Evolutionary conservation across 176 grass and related monocot genomes (phyloP), one percentile per base, ranked within the genome.

Genomic region (Aegilops bicornis): DNA sequence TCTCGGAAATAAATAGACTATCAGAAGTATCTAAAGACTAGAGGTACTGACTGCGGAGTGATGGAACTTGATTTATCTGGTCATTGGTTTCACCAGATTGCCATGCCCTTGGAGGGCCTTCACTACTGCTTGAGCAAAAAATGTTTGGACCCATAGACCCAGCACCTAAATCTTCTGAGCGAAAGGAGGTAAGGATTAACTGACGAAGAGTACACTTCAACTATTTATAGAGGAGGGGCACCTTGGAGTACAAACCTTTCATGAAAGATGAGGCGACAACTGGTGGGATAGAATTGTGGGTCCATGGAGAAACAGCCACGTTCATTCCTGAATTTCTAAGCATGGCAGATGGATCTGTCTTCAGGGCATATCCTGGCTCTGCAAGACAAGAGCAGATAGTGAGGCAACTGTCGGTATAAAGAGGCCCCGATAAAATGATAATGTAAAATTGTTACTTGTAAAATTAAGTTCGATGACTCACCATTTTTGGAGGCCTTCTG

Each of bases 401-500:
- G 69, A 70, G 37, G 31, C 60, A 86, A 84, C 24, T 27, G 31
- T 84, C 93, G 79, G 45, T 69, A 84, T 59, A 89, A 66, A 50
- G 73, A 33, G 52, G 73, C 30, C 10, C 25, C 8, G 25, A 52
- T 50, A 29, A 69, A 83, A 81, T 95, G 65, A 32, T 37, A 69
- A 39, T 86, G 77, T 69, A 31, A 24, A 64, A 25, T 8, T 4
- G 50, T 63, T 83, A 31, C 56, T 68, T 29, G 22, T 43, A 20
- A 33, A 52, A 36, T 0, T 54, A 82, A 71, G 16, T 63, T 78
- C 11, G 64, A 39, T 50, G 36, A 58, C 86, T 88, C 85, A 99
- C 97, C 94, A 80, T 92, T 99, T 91, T 99, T 99, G 70, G 92
- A 91, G 27, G 97, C 90, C 80, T 99, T 99, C 68, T 99, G 97